Evolutionary conservation across 352 stramenopile species (phyloP), one percentile per base, ranked within the genome.

Genomic region (Pythium folliculosum): DNA sequence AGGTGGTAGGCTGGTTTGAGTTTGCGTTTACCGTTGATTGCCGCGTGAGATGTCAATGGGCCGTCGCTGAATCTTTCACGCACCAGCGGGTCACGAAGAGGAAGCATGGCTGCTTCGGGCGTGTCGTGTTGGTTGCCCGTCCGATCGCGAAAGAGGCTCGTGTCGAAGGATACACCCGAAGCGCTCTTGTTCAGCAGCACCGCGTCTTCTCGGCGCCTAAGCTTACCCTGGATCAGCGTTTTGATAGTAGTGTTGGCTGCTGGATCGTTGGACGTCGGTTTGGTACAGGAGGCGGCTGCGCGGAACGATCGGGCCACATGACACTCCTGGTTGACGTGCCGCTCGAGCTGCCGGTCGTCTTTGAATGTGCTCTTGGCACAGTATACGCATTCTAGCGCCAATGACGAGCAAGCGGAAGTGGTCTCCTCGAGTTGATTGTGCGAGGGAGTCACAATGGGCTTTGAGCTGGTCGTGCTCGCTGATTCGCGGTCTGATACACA

Each of bases 381-480:
- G 54, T 90, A 90, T 0, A 59, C 70, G 19, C 81, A 90, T 53
- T 85, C 63, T 1, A 82, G 35, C 32, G 22, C 19, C 17, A 21
- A 21, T 21, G 60, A 23, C 23, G 1, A 0, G 25, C 14, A 16
- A 14, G n/a, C 10, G 22, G 1, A 23, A 16, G 1, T 19, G 8
- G 1, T 25, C 27, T 74, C 32, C 8, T 60, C 43, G 0, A 58
- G 44, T 48, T 55, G 51, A 23, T 71, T 54, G 23, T 71, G 45
- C 9, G 63, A 23, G 13, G 40, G 7, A 21, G 40, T 13, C 10
- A 47, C 12, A n/a, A 19, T 40, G 35, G 35, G 35, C 49, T 32
- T 35, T 25, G 45, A 17, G 40, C 0, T 23, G 37, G 22, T 53
- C 25, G n/a, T 35, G 19, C 9, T 50, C 0, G 38, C 30, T 7